Evolutionary conservation across 2,329 filamentous ascomycete species (phyloP).

Genomic region (Sarocladium kiliense): DNA sequence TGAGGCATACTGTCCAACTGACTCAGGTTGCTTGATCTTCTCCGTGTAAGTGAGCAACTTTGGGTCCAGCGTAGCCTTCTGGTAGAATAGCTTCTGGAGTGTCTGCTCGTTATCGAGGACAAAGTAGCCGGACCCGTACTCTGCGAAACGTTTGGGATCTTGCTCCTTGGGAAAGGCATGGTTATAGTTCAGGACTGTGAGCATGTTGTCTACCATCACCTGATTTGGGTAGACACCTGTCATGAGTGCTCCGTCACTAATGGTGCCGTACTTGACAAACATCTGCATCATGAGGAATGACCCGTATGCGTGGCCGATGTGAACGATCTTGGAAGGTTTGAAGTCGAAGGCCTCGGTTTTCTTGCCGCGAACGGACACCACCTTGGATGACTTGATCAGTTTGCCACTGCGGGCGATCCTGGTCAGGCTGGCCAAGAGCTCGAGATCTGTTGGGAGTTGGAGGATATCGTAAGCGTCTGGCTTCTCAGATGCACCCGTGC

Average conservation of each 20-base stretch:
- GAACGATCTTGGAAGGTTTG: neutral
- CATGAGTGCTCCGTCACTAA: neutral
- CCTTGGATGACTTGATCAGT: neutral
- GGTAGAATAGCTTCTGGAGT: slow-evolving; percentile 1
- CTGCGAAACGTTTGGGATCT: neutral
- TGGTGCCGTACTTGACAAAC: slow-evolving; percentile 1
- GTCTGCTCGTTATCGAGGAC: neutral
- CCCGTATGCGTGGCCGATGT: slow-evolving; percentile 1
- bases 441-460: neutral
- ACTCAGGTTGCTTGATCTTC: slow-evolving; percentile 2
- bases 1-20: slow-evolving; percentile 1
- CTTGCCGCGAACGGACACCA: neutral
- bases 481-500: neutral
- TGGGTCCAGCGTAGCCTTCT: neutral
- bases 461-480: neutral
- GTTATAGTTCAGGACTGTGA: slow-evolving; percentile 2
- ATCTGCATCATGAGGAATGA: neutral
- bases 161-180: neutral
- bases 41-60: neutral
- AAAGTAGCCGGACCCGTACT: slow-evolving; percentile 5
- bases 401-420: neutral
- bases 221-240: neutral
- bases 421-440: neutral
- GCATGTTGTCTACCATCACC: neutral
- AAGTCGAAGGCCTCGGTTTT: neutral